A percentile compares a stretch with the other conserved stretches of the same genome.
Conservation (phyloP, 768 basidiomycete genomes). For the Pulveroboletus frians region DNA sequence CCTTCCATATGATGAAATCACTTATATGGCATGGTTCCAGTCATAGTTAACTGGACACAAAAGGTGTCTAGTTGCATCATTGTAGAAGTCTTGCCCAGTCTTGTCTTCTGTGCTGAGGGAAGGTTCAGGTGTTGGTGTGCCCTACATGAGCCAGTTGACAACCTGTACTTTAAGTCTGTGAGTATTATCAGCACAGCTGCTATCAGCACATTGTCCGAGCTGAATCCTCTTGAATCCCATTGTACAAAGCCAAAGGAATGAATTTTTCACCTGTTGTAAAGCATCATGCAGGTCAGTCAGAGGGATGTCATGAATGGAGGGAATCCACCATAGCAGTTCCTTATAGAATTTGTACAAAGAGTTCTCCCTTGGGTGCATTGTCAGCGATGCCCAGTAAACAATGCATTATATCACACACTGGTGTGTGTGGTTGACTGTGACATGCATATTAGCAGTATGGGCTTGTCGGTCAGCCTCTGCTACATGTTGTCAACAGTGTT, state of each 20-base stretch:
- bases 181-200: background rate
- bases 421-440: no score
- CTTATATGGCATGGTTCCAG: no score
- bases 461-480: no score
- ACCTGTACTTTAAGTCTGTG: background rate
- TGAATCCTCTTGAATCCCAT: no score
- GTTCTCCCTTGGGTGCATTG: background rate
- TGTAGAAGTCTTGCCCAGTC: no score
- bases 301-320: background rate
- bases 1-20: no score
- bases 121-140: background rate
- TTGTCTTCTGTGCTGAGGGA: background rate
- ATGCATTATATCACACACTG: no score
- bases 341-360: background rate
- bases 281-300: background rate
- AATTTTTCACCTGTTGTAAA: background rate
- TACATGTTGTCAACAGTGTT: no score
- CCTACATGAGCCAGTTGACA: background rate
- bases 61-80: no score
- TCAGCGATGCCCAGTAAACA: background rate
- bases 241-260: background rate
- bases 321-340: background rate
- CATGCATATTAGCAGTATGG: no score
- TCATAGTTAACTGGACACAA: no score
- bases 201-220: background rate